These are phyloP conservation scores for Heliosperma pusillum DNA, from an alignment of 148 eudicot species.

Conservation along the genomic window DNA sequence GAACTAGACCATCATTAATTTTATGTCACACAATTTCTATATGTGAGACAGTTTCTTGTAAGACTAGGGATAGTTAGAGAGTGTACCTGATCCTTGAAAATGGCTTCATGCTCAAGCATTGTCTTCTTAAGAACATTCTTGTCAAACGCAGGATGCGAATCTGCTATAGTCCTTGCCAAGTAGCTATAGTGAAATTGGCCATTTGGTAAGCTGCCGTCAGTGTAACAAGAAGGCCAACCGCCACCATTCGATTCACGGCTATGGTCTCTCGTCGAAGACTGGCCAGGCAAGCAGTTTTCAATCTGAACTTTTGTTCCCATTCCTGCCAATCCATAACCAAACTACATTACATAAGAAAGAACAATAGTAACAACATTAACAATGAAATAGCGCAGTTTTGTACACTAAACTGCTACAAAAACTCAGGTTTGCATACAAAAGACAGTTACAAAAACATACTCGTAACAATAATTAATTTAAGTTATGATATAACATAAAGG, in stretches of 20 bases:
- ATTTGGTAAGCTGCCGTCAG: slow-evolving; percentile 47
- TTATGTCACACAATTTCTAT: too few species aligned
- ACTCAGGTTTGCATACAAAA: too few species aligned
- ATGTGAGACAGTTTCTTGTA: too few species aligned
- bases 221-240: slow-evolving; percentile 63
- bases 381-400: too few species aligned
- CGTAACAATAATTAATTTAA: too few species aligned
- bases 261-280: slow-evolving; percentile 69
- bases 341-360: too few species aligned
- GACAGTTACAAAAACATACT: too few species aligned
- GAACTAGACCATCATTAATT: too few species aligned
- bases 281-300: slow-evolving; percentile 55
- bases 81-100: slow-evolving; percentile 75
- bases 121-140: slow-evolving; percentile 71
- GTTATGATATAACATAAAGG: too few species aligned
- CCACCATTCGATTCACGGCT: slow-evolving; percentile 59
- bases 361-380: too few species aligned
- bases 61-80: neutral
- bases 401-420: too few species aligned
- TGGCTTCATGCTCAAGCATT: slow-evolving; percentile 81
- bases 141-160: slow-evolving; percentile 47
- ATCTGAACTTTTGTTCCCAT: slow-evolving; percentile 81
- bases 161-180: slow-evolving; percentile 35
- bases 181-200: slow-evolving; percentile 51
- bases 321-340: slow-evolving; percentile 38